Evolutionary conservation across 768 basidiomycete species (phyloP).

Genomic region (Porpolomopsis calyptriformis): DNA sequence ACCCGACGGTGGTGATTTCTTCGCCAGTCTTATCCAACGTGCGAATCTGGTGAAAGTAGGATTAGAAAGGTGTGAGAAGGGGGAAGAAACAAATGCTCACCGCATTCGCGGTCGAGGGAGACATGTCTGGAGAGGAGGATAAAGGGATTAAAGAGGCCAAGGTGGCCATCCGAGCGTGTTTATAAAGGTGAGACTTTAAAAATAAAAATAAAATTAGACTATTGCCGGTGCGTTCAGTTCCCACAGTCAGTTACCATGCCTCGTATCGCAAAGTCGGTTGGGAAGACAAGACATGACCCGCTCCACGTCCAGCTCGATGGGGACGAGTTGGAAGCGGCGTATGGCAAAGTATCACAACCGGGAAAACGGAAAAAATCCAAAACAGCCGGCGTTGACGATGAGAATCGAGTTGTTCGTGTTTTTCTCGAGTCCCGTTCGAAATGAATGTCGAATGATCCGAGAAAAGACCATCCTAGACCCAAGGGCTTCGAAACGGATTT

Average conservation of each 20-base stretch:
- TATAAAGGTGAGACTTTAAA: constrained; percentile 12
- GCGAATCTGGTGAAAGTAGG: constrained; percentile 32
- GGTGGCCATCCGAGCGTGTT: too few species aligned
- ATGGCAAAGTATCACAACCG: constrained; percentile 66
- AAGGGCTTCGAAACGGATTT: constrained; percentile 76
- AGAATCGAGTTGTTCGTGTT: constrained; percentile 36
- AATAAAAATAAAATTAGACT: too few species aligned
- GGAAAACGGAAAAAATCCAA: constrained; percentile 63
- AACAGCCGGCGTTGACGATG: constrained; percentile 44
- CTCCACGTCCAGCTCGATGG: constrained; percentile 74
- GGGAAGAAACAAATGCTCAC: constrained; percentile 9
- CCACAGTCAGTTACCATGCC: constrained; percentile 42
- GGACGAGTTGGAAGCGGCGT: constrained; percentile 68
- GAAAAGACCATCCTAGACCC: constrained; percentile 61
- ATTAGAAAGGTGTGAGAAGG: constrained; percentile 13
- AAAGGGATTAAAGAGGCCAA: constrained; percentile 8
- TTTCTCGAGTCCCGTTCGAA: constrained; percentile 10
- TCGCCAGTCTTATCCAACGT: constrained; percentile 65
- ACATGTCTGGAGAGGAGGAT: constrained; percentile 14
- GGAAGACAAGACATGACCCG: constrained; percentile 73
- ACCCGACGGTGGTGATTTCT: constrained; percentile 73
- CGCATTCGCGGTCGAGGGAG: constrained; percentile 9
- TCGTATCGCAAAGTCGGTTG: constrained; percentile 39
- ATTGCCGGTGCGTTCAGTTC: constrained; percentile 8
- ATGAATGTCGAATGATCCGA: neutral